These are phyloP conservation scores for Paramecium pentaurelia DNA, from an alignment of 73 alveolate genomes.

Conservation along the genomic window DNA sequence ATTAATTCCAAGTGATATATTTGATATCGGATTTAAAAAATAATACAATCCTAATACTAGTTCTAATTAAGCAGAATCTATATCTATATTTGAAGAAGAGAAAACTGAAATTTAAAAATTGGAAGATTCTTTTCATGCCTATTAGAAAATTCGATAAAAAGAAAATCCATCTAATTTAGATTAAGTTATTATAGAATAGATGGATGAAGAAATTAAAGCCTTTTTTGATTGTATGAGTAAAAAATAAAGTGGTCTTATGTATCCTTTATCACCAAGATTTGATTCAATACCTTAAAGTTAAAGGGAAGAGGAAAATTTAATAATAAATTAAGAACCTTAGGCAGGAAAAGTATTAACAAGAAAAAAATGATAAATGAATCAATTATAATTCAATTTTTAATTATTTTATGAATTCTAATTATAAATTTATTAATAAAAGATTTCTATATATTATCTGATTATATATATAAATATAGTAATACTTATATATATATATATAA, in stretches of 20 bases:
- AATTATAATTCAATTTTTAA: neutral
- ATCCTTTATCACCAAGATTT: neutral
- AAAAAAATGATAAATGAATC: neutral
- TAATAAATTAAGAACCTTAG: neutral
- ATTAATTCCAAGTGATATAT: neutral
- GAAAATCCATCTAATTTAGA: neutral
- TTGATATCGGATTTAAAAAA: neutral
- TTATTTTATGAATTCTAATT: no score
- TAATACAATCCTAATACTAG: neutral
- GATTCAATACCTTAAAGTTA: neutral
- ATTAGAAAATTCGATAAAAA: neutral
- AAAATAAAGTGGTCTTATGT: neutral
- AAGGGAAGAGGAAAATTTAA: neutral
- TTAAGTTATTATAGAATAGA: neutral
- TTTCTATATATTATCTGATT: no score
- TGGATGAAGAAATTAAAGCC: neutral
- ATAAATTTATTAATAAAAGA: no score
- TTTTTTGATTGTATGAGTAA: neutral
- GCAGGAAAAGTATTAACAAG: neutral
- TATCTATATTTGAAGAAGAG: neutral
- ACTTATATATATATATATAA: no score
- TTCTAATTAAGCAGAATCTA: neutral
- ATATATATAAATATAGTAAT: no score
- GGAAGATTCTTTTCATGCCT: neutral
- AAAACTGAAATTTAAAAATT: neutral